Evolutionary conservation across 352 stramenopile species (phyloP).

Genomic region (Phytopythium kandeliae): DNA sequence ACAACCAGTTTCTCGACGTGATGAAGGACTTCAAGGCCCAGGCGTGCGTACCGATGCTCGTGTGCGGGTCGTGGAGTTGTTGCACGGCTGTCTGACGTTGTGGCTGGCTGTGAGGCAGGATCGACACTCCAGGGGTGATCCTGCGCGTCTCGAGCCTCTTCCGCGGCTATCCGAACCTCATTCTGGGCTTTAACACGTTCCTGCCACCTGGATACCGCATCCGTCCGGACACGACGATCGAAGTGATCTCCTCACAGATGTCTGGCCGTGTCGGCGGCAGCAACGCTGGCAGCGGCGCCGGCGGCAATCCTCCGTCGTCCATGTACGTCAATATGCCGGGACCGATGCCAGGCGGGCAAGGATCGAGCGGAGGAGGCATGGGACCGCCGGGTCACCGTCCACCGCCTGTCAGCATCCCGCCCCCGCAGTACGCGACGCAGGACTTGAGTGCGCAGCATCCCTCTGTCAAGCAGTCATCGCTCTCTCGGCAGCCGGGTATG

Average conservation of each 20-base stretch:
- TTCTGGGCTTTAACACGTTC: conserved; percentile 99
- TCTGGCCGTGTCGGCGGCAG: conserved; percentile 25
- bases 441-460: conserved; percentile 31
- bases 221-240: conserved; percentile 75
- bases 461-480: conserved; percentile 30
- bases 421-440: conserved; percentile 52
- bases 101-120: conserved; percentile 34
- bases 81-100: background rate
- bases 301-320: background rate
- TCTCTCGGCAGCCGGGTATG: conserved; percentile 42
- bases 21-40: conserved; percentile 99
- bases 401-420: conserved; percentile 64
- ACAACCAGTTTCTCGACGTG: conserved; percentile 99
- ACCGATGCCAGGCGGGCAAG: conserved; percentile 14
- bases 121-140: conserved; percentile 99
- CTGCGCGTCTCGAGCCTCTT: conserved; percentile 97
- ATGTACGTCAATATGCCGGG: conserved; percentile 26
- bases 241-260: conserved; percentile 70
- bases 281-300: background rate
- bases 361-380: conserved; percentile 15
- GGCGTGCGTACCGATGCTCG: conserved; percentile 24
- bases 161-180: conserved; percentile 97
- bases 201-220: conserved; percentile 93
- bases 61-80: background rate
- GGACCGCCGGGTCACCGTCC: conserved; percentile 42